A percentile compares a stretch with the other conserved stretches of the same genome.
phyloP scores from a whole-genome alignment of 1,284 basidiomycete genomes.

The Marasmius sp. region DNA sequence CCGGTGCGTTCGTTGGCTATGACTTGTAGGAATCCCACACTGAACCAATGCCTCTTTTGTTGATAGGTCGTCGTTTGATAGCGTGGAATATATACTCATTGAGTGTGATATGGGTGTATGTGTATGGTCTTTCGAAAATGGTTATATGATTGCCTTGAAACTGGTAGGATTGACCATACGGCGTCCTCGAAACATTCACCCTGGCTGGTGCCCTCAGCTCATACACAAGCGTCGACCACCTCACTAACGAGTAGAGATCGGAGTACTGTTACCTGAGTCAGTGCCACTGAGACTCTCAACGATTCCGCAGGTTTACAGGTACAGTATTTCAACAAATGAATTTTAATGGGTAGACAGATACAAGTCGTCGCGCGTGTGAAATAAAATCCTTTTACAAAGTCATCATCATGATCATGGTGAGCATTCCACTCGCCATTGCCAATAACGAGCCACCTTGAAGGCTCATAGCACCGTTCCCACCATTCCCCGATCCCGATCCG shows the following conservation, averaged over 20 bases:
- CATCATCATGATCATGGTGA: not conserved
- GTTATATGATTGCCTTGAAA: no score
- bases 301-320: no score
- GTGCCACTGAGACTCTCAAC: no score
- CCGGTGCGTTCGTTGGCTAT: slow-evolving; percentile 20
- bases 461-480: not conserved
- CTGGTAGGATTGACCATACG: no score
- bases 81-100: not conserved
- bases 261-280: no score
- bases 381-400: not conserved
- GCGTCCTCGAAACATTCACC: no score
- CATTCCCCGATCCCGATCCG: slow-evolving; percentile 5
- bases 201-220: no score
- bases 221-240: no score
- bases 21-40: not conserved
- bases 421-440: not conserved
- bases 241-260: no score
- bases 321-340: no score
- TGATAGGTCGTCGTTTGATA: not conserved
- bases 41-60: not conserved
- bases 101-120: not conserved
- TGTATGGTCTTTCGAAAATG: not conserved
- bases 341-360: no score
- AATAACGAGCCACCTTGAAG: no score
- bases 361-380: not conserved